phyloP scores from a whole-genome alignment of 2,329 filamentous ascomycete genomes.

The Harringtonia lauricola region DNA sequence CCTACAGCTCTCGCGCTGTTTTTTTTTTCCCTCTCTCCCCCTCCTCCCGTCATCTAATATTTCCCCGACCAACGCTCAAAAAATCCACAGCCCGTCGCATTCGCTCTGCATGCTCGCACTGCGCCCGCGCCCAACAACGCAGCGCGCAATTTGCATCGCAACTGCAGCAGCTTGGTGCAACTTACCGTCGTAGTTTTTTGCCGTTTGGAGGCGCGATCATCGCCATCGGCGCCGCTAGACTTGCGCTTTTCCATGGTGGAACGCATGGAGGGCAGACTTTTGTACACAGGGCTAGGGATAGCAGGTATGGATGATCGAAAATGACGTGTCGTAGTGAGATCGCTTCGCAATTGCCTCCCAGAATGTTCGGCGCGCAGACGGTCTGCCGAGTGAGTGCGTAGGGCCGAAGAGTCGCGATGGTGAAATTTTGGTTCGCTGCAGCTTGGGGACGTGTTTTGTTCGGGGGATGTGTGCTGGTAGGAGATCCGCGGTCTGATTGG shows the following conservation, averaged over 20 bases:
- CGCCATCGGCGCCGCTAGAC: constrained; percentile 26
- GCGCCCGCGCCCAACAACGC: neutral
- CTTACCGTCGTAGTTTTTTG: constrained; percentile 37
- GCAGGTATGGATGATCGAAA: neutral
- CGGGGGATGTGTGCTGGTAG: neutral
- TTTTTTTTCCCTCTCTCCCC: neutral
- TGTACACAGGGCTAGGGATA: neutral
- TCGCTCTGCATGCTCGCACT: neutral
- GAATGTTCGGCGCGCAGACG: too few species aligned
- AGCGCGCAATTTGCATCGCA: neutral
- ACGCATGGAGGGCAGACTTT: neutral
- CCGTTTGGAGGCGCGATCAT: constrained; percentile 44
- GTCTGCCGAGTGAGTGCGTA: neutral
- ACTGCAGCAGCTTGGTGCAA: constrained; percentile 2
- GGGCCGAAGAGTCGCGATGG: constrained; percentile 1
- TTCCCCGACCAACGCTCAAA: neutral
- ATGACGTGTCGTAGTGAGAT: neutral
- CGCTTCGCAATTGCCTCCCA: neutral
- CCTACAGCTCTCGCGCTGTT: neutral
- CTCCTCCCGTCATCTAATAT: neutral
- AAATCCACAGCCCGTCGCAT: too few species aligned
- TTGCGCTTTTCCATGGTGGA: constrained; percentile 14
- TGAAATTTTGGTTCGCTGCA: neutral
- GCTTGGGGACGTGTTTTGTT: constrained; percentile 4
- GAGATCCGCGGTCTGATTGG: too few species aligned